These are phyloP conservation scores for Bocquillonia castaneifolia DNA, from an alignment of 441 rosid genomes.

Conservation along the genomic window DNA sequence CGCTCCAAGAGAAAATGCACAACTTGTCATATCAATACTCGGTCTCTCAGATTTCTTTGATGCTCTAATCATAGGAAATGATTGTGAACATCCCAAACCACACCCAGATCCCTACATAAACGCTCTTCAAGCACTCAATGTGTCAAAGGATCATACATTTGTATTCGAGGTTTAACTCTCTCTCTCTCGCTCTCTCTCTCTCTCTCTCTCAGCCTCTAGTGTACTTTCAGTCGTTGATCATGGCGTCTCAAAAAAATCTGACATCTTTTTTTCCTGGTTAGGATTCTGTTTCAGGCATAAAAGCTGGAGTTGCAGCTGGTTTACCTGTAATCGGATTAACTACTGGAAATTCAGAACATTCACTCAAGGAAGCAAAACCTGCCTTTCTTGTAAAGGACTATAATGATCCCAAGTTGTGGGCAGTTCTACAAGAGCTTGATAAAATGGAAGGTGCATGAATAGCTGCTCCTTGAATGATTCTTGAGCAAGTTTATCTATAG, in stretches of 20 bases:
- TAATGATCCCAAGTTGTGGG: slow-evolving; percentile 70
- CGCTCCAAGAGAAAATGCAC: slow-evolving; percentile 84
- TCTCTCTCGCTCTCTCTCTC: background rate
- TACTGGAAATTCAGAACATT: slow-evolving; percentile 71
- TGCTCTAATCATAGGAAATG: slow-evolving; percentile 59
- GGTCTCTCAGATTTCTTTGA: slow-evolving; percentile 75
- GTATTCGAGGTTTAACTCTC: slow-evolving; percentile 53
- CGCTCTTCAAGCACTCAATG: slow-evolving; percentile 67
- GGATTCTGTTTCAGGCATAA: slow-evolving; percentile 88
- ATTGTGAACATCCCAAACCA: slow-evolving; percentile 81
- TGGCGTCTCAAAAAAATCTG: too few relatives aligned
- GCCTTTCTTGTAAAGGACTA: slow-evolving; percentile 64
- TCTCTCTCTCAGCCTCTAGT: background rate
- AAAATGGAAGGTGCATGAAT: slow-evolving; percentile 25
- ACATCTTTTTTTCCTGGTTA: slow-evolving; percentile 18
- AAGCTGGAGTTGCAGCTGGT: slow-evolving; percentile 94
- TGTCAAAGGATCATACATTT: slow-evolving; percentile 71
- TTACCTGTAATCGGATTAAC: slow-evolving; percentile 76
- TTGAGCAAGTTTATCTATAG: too few relatives aligned
- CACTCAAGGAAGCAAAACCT: slow-evolving; percentile 69
- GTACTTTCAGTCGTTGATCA: background rate
- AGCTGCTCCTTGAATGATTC: slow-evolving; percentile 20
- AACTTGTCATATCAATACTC: slow-evolving; percentile 65
- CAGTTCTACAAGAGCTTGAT: slow-evolving; percentile 64
- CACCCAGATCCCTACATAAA: slow-evolving; percentile 81